Evolutionary conservation across 2,329 filamentous ascomycete species (phyloP), one percentile per base, ranked within the genome.

Genomic region (Monosporascus sp.): DNA sequence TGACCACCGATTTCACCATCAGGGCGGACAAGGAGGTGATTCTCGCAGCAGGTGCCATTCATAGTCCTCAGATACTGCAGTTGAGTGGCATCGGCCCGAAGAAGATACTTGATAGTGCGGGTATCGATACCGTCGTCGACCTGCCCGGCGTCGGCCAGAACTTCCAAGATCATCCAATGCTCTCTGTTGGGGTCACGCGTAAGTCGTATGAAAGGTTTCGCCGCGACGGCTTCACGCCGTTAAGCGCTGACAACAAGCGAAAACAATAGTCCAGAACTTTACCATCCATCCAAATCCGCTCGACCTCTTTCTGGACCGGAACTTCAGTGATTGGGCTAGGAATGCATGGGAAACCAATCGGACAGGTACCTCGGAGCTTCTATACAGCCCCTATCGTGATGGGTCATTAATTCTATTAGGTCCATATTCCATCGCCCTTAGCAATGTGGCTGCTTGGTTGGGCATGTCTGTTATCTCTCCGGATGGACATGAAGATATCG

Each of bases 131-230:
- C 2, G 53, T 73, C 6, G 66, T 77, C 37, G 69, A 77, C 48
- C 66, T 78, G 17, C 71, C 74, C 5, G 73, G 74, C 3, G 77
- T 81, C 3, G 77, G 77, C 5, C 69, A 75, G 49, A 76, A 78
- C 55, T 74, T 79, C 53, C 76, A 79, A 55, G 77, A 80, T 56
- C 76, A 80, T 50, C 63, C 66, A 11, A 71, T 64, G 59, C 56
- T 68, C 7, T 58, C 64, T 19, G 61, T 63, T 36, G 58, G 52
- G 22, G 60, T 69, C 48, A 46, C 51, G 8, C 56, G 66, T 68
- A 56, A 60, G 65, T 60, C 26, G 3, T 41, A 26, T 24, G 4
- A 46, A 5, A 16, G 11, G n/a, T n/a, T 22, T 20, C 14, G 6
- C 36, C 3, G 51, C 48, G 11, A 22, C 38, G 5, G 16, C 31